Base-by-base conservation (phyloP, 495 filamentous ascomycete genomes). In the Penicillium silybi region DNA sequence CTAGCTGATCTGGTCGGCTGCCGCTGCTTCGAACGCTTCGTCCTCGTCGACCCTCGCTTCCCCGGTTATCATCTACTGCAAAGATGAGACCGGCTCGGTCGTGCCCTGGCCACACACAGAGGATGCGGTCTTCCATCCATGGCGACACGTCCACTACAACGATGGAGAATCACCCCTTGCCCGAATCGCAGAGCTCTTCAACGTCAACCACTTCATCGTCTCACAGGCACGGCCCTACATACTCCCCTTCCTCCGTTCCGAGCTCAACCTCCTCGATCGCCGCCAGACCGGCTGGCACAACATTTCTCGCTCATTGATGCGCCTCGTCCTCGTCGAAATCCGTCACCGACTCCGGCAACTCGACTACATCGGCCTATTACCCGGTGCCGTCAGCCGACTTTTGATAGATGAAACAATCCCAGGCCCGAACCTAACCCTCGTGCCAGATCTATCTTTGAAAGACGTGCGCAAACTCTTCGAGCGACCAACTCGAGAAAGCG, bases 141-240 rank as follows among this genome's bases (percentile, higher is more conserved):
- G 83, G 81, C 83, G 81, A 17, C 80, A 86, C 41, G 76, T 81
- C 43, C 79, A 79, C 26, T 87, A 88, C 68, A 79, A 76, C 37
- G 90, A 89, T 52, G 83, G 83, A 40, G 86, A 92, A 62, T 88
- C 88, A 1, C 92, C 92, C 0, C 80, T 96, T 4, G 77, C 83
- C 34, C 84, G 92, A 40, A 87, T 96, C 46, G 86, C 89, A 6
- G 88, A 95, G 67, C 84, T 96, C 23, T 96, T 96, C 79, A 96
- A 96, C 65, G 91, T 96, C 61, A 97, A 96, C 67, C 91, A 96
- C 67, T 96, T 96, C 70, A 95, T 97, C 59, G 89, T 96, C 51
- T 96, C 91, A 1, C 92, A 97, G 67, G 89, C 93, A 46, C 92
- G 96, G 56, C 92, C 92, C 2, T 95, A 95, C 58, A 85, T 97